These are phyloP conservation scores for Taxawa tesnikishii DNA, from an alignment of 2,329 filamentous ascomycete genomes.

Conservation along the genomic window DNA sequence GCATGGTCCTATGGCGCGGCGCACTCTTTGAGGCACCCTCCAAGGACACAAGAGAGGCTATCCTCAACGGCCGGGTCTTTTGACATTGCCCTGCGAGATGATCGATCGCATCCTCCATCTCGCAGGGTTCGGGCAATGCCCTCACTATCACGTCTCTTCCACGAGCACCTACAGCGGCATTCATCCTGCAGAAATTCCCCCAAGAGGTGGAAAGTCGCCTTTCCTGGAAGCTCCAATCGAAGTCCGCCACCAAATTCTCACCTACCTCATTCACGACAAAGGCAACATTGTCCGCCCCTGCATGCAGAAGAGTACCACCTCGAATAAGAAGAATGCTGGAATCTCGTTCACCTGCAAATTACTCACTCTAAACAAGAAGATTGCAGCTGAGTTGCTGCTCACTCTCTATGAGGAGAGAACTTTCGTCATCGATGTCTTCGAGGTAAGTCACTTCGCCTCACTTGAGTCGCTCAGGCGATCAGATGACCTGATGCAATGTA, in stretches of 20 bases:
- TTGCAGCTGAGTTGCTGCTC: conserved; percentile 11
- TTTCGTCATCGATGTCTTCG: conserved; percentile 3
- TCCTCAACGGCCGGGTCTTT: too few relatives aligned
- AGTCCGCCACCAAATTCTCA: conserved; percentile 4
- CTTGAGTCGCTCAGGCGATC: too few relatives aligned
- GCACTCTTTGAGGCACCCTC: too few relatives aligned
- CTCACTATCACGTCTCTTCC: too few relatives aligned
- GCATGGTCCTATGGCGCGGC: too few relatives aligned
- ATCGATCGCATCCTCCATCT: too few relatives aligned
- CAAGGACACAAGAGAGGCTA: too few relatives aligned
- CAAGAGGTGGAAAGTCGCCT: conserved; percentile 1
- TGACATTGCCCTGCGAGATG: too few relatives aligned
- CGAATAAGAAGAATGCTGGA: not conserved
- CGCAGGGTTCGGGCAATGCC: too few relatives aligned
- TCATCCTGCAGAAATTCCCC: too few relatives aligned
- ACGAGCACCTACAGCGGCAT: too few relatives aligned
- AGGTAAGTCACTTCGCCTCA: conserved; percentile 13
- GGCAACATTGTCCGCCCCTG: conserved; percentile 1
- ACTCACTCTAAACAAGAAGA: conserved; percentile 14
- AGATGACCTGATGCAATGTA: conserved; percentile 21
- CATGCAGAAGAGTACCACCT: not conserved
- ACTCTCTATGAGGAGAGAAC: conserved; percentile 15
- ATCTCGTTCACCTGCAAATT: conserved; percentile 9
- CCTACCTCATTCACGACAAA: conserved; percentile 2
- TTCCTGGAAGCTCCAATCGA: conserved; percentile 4